Evolutionary conservation across 1,284 basidiomycete species (phyloP), one percentile per base, ranked within the genome.

Genomic region (Rhodotorula mucilaginosa): DNA sequence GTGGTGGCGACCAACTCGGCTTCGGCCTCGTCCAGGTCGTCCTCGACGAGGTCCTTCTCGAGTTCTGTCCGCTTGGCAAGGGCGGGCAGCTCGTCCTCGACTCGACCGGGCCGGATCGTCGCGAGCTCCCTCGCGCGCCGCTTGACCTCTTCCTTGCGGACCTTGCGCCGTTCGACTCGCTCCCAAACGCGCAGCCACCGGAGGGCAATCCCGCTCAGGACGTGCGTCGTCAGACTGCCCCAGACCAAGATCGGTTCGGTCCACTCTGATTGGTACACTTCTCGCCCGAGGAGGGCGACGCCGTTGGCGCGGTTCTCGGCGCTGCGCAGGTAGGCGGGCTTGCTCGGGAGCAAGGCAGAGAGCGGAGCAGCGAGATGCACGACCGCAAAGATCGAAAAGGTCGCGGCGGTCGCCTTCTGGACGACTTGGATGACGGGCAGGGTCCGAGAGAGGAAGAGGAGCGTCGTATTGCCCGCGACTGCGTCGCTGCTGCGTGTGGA

Each of bases 251-350:
- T 18, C 1, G 67, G 68, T 64, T 79, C 78, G 26, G 58, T 62
- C 64, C 65, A 63, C 15, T 63, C 68, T 5, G 69, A 69, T 52
- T 78, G 78, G 61, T 79, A 79, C 34, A 72, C 64, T 46, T 76
- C 78, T 6, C 78, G 68, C 0, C 69, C 77, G 49, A 79, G 63
- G 34, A 79, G 63, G 68, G 74, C 73, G 64, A 76, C 46, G 1
- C 68, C 71, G 31, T 62, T 69, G 1, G 78, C 76, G 51, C 70
- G 67, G 29, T 70, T 69, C 59, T 74, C 75, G 49, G 71, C 66
- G 23, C 34, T 44, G 6, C 44, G 23, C 48, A 61, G 47, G 67
- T 60, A 68, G 29, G 54, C 12, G 5, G 64, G 68, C n/a, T n/a
- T 61, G n/a, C 47, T 58, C 1, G 59, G 74, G 5, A 70, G 61